Base-by-base conservation (phyloP, 345 rosid genomes). In the Melaleuca quinquenervia region DNA sequence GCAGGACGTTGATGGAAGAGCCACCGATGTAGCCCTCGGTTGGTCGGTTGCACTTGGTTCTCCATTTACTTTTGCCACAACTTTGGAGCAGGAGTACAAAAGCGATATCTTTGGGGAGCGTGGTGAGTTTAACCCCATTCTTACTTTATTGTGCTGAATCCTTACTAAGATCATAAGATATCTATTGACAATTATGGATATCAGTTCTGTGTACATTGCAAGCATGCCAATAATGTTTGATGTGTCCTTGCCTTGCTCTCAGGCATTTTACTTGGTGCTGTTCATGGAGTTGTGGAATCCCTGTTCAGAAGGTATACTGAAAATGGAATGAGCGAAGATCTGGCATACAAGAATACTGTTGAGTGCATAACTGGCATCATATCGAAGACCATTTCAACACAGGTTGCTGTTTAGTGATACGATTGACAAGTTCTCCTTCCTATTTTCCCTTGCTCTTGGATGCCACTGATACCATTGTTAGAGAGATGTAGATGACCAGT, bases 41-140 rank as follows among this genome's bases (percentile, higher is more conserved):
- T 96, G 98, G 97, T 96, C 98, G 8, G 91, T 96, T 88, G 99
- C 97, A 82, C 96, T 95, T 85, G 99, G 98, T 51, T 96, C 99
- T 82, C 98, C 98, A 55, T 95, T 94, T 87, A 93, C 98, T 10
- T 96, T 96, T 91, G 98, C 96, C 36, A 95, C 97, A 32, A 95
- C 96, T 54, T 90, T 96, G 87, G 99, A 96, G 91, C 95, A 93
- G 88, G 99, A 96, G 91, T 96, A 96, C 90, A 95, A 87, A 95
- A 96, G 99, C 92, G 99, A 96, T 89, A 96, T 96, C 85, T 96
- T 96, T 84, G 99, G 99, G 85, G 99, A 96, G 89, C 91, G 98
- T 24, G 99, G 99, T 94, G 74, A 88, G 94, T 88, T 51, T 58
- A 52, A 58, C 82, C 41, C 13, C 82, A 7, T 26, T 32, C 27